Evolutionary conservation across 768 basidiomycete genomes (phyloP), one percentile per base, ranked within the genome.

Genomic region (Serendipita sp.): DNA sequence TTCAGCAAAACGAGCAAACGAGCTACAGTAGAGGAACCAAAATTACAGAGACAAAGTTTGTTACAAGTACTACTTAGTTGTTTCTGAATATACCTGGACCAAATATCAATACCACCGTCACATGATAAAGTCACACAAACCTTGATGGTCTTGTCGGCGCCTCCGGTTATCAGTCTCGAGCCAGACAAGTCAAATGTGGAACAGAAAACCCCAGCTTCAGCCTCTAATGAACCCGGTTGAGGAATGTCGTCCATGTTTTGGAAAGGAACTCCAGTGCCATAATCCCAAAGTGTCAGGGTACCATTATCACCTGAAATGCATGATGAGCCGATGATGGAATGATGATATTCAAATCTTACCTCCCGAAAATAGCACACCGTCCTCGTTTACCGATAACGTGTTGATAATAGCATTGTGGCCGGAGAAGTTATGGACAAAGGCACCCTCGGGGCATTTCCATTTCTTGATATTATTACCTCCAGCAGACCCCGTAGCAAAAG

Each of bases 391-490:
- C 10, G 86, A 85, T 65, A 98, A 71, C 3, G 92, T 93, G 74
- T 99, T 99, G 79, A 99, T 91, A 75, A 98, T 97, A 1, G 94
- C 91, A 67, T 96, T 92, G 73, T 98, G 96, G 0, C 96, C 96
- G 48, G 83, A 79, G 73, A 98, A 96, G 76, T 97, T 99, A 80
- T 89, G 91, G 2, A 98, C 95, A 68, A 99, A 98, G 2, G 83
- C 74, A 53, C 96, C 96, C 68, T 97, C 92, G 3, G 96, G 96
- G 70, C 92, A 97, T 70, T 95, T 96, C 95, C 95, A 99, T 74
- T 98, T 98, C 73, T 99, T 99, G 78, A 99, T 97, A 74, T 98
- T 98, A 78, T 97, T 97, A 0, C 94, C 96, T n/a, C 96, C 96
- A 0, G 95, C 89, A 30, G 91, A 93, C 58, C 89, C 96, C 2